Percentiles rank a stretch among this genome's conserved stretches.
Evolutionary conservation across 164 flowering plant species (phyloP).

Genomic region (Magnolia officinalis): DNA sequence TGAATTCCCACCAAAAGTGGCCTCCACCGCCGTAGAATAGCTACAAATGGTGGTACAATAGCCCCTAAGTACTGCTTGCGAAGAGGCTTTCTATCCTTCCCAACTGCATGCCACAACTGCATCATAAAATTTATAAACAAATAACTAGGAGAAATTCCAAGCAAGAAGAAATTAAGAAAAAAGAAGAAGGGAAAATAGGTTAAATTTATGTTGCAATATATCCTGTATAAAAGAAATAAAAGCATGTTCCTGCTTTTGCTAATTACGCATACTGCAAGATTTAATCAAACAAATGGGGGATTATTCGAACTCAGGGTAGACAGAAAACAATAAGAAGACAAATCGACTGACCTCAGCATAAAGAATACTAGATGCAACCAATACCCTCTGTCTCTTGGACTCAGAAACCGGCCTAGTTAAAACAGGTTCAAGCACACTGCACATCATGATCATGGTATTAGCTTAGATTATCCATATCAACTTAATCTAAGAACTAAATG

Average conservation of each 20-base stretch:
- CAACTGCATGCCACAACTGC: constrained; percentile 94
- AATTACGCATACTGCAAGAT: neutral
- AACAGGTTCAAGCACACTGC: constrained; percentile 94
- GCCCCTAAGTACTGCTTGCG: constrained; percentile 91
- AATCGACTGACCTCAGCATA: constrained; percentile 81
- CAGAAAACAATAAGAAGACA: neutral
- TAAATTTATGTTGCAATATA: neutral
- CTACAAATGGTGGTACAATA: constrained; percentile 93
- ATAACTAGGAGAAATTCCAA: neutral
- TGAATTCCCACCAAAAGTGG: constrained; percentile 94
- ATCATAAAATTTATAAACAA: constrained; percentile 19
- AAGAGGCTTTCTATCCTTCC: constrained; percentile 70
- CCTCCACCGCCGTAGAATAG: constrained; percentile 93
- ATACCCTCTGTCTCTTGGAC: constrained; percentile 93
- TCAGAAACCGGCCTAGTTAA: constrained; percentile 94
- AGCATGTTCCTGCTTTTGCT: neutral
- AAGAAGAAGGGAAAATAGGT: neutral
- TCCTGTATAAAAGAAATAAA: neutral
- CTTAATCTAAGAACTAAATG: neutral
- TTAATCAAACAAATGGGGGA: constrained; percentile 1
- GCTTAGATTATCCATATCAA: constrained; percentile 5
- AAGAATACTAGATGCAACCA: constrained; percentile 92
- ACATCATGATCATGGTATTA: constrained; percentile 20
- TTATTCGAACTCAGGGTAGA: neutral
- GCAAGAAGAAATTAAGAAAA: neutral